Conservation (phyloP, 176 grass and related monocot species). For the Avena insularis region DNA sequence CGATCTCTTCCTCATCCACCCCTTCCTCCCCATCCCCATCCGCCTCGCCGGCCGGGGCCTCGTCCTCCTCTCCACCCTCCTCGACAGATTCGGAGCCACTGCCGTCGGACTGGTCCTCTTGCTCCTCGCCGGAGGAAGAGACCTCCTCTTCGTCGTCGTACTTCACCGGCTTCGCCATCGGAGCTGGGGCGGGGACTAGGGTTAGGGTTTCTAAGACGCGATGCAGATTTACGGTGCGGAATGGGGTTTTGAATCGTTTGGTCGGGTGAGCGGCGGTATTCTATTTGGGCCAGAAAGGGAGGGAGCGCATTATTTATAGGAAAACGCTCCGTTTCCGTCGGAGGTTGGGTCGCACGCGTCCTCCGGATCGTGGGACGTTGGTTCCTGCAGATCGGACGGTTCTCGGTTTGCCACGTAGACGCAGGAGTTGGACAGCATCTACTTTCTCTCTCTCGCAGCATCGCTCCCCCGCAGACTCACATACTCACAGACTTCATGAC, state of each 20-base stretch:
- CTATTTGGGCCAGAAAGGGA: conserved; percentile 9
- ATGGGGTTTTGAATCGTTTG: neutral
- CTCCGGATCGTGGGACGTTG: no score
- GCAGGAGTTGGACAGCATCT: no score
- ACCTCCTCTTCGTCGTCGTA: conserved; percentile 59
- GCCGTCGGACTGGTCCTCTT: conserved; percentile 61
- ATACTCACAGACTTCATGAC: no score
- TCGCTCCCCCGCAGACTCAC: no score
- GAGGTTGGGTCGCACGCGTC: no score
- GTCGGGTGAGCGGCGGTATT: conserved; percentile 1
- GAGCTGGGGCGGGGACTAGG: conserved; percentile 15
- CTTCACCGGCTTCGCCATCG: conserved; percentile 68
- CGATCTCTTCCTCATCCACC: conserved; percentile 78
- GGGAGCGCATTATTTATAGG: neutral
- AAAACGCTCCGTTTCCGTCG: no score
- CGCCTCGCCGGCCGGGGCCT: neutral
- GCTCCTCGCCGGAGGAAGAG: conserved; percentile 57
- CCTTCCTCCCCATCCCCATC: conserved; percentile 44
- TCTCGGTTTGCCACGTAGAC: no score
- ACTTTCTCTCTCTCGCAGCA: no score
- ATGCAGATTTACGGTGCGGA: neutral
- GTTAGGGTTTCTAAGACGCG: conserved; percentile 44
- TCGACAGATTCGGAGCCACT: conserved; percentile 30
- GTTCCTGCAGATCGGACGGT: no score
- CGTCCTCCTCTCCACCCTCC: conserved; percentile 37